These are phyloP conservation scores for Phaeophleospora eucalypticola DNA, from an alignment of 2,329 filamentous ascomycete genomes.

Conservation along the genomic window DNA sequence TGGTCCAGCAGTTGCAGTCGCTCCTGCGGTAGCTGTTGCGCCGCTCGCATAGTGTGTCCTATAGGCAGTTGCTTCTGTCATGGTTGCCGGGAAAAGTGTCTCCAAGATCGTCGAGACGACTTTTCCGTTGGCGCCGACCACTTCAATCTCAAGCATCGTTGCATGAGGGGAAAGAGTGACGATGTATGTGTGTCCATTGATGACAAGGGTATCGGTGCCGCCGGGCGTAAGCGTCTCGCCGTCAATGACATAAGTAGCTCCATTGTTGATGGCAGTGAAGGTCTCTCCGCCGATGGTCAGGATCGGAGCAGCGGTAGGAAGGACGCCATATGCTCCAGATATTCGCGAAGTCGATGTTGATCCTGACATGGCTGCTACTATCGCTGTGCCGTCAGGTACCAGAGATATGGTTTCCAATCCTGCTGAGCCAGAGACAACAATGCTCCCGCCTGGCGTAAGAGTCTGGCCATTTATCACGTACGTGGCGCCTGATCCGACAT, in stretches of 20 bases:
- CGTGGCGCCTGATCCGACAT: conserved; percentile 27
- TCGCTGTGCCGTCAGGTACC: conserved; percentile 31
- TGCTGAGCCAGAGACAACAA: conserved; percentile 21
- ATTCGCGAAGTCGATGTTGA: conserved; percentile 27
- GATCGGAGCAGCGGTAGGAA: conserved; percentile 27
- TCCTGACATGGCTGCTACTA: conserved; percentile 15
- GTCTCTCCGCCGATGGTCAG: conserved; percentile 30
- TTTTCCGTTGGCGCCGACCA: conserved; percentile 29
- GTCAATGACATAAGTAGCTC: conserved; percentile 36
- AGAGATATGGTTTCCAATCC: conserved; percentile 32
- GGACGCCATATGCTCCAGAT: conserved; percentile 21
- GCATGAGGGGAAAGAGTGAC: conserved; percentile 34
- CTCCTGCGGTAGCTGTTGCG: conserved; percentile 8
- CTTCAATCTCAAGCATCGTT: conserved; percentile 36
- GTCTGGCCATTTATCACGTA: conserved; percentile 37
- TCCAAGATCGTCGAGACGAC: conserved; percentile 30
- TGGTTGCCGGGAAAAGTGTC: conserved; percentile 39
- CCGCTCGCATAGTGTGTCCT: conserved; percentile 11
- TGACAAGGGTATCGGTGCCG: conserved; percentile 27
- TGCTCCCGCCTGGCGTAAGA: conserved; percentile 36
- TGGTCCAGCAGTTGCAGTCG: conserved; percentile 1
- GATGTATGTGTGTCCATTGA: conserved; percentile 27
- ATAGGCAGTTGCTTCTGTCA: conserved; percentile 23
- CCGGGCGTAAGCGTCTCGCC: conserved; percentile 39
- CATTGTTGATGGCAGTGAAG: conserved; percentile 29